Percentiles rank a stretch among this genome's conserved stretches.
Conservation (phyloP, 768 basidiomycete genomes). For the Neoboletus magnificus region DNA sequence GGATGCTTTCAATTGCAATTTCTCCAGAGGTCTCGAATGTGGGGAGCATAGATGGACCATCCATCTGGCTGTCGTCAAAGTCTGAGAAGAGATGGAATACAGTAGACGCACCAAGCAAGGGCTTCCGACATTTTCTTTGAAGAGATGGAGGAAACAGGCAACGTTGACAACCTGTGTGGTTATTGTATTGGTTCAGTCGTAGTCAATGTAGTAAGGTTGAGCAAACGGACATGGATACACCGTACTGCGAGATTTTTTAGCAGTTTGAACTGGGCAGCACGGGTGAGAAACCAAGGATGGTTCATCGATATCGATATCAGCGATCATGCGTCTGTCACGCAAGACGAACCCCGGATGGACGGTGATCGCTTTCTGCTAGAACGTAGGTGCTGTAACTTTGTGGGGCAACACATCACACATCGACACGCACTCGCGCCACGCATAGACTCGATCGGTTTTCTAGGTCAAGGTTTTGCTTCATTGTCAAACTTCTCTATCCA, state of each 20-base stretch:
- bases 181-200: conserved; percentile 1
- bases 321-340: not conserved
- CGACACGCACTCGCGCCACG: not conserved
- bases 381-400: not conserved
- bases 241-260: conserved; percentile 24
- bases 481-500: not conserved
- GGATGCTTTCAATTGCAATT: conserved; percentile 57
- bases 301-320: conserved; percentile 13
- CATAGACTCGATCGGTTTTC: not conserved
- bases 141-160: conserved; percentile 57
- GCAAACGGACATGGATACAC: conserved; percentile 26
- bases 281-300: conserved; percentile 13
- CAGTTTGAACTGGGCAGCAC: conserved; percentile 5
- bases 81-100: not conserved
- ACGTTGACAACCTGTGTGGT: conserved; percentile 53
- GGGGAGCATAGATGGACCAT: conserved; percentile 79
- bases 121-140: conserved; percentile 58
- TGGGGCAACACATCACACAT: not conserved
- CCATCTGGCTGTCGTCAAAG: conserved; percentile 42
- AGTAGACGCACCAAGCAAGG: conserved; percentile 45
- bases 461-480: not conserved
- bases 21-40: conserved; percentile 62
- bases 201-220: not conserved
- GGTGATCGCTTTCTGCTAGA: too few relatives aligned
- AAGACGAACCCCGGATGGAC: not conserved